These are phyloP conservation scores for Neofusicoccum umdonicola DNA, from an alignment of 2,329 filamentous ascomycete genomes.

Conservation along the genomic window DNA sequence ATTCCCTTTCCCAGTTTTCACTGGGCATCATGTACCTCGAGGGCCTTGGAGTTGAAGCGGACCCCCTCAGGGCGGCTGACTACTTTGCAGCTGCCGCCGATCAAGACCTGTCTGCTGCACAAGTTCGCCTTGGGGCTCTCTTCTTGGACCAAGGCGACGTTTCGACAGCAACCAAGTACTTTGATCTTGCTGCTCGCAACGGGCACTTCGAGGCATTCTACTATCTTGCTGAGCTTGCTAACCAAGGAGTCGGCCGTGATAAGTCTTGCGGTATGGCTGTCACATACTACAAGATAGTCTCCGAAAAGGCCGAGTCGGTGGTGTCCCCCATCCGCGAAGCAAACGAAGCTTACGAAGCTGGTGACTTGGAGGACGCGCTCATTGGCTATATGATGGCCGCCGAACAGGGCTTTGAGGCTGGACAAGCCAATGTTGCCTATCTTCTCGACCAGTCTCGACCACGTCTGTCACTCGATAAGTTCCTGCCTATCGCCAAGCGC, in stretches of 20 bases:
- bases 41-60: slow-evolving; percentile 69
- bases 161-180: slow-evolving; percentile 76
- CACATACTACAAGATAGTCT: slow-evolving; percentile 83
- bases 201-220: slow-evolving; percentile 87
- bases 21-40: slow-evolving; percentile 80
- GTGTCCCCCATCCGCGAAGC: slow-evolving; percentile 81
- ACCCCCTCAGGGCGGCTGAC: slow-evolving; percentile 69
- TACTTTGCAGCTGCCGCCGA: slow-evolving; percentile 77
- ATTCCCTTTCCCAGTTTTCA: slow-evolving; percentile 80
- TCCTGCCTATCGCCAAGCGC: slow-evolving; percentile 47
- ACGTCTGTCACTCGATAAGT: slow-evolving; percentile 52
- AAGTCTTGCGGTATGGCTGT: slow-evolving; percentile 74
- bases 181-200: slow-evolving; percentile 79
- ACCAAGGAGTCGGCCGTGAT: slow-evolving; percentile 76
- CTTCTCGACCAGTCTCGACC: slow-evolving; percentile 67
- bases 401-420: slow-evolving; percentile 86
- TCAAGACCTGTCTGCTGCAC: slow-evolving; percentile 74
- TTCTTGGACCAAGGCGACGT: slow-evolving; percentile 88
- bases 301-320: slow-evolving; percentile 83
- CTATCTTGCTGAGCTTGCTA: slow-evolving; percentile 83
- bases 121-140: slow-evolving; percentile 78
- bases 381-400: slow-evolving; percentile 82
- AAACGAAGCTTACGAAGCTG: slow-evolving; percentile 75
- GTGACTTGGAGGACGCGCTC: slow-evolving; percentile 76
- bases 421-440: slow-evolving; percentile 86